Conservation (phyloP, 2,329 filamentous ascomycete species). For the Epichloe gansuensis region DNA sequence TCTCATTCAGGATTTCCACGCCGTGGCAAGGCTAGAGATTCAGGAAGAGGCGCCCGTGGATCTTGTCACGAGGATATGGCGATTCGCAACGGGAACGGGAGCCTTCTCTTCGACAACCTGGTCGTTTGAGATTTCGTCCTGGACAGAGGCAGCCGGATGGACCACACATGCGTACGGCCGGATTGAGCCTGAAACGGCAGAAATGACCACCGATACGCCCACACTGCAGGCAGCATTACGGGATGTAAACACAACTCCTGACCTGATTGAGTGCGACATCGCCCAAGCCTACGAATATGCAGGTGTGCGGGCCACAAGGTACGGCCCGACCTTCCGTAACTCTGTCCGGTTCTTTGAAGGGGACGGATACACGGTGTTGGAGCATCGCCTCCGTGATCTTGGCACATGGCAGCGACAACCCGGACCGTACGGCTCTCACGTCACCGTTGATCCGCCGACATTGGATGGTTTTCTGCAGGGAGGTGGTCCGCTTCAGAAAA, state of each 20-base stretch:
- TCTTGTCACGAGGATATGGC: constrained; percentile 14
- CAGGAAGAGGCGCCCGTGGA: constrained; percentile 16
- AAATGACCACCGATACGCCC: constrained; percentile 10
- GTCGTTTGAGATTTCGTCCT: constrained; percentile 13
- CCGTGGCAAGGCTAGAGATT: constrained; percentile 14
- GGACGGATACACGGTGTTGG: constrained; percentile 11
- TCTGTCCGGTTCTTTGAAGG: constrained; percentile 12
- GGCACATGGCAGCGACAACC: neutral
- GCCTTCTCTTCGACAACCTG: constrained; percentile 11
- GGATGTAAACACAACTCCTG: constrained; percentile 1
- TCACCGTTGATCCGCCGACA: constrained; percentile 16
- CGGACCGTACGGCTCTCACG: constrained; percentile 11
- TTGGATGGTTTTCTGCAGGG: constrained; percentile 17
- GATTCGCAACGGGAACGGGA: constrained; percentile 8
- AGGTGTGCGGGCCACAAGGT: constrained; percentile 10
- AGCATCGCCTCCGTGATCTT: constrained; percentile 12
- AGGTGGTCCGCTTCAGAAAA: constrained; percentile 11
- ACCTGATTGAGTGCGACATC: constrained; percentile 5
- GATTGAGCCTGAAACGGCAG: constrained; percentile 10
- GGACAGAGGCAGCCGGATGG: constrained; percentile 13
- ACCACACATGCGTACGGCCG: constrained; percentile 13
- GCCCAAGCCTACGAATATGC: constrained; percentile 1
- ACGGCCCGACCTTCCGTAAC: constrained; percentile 16
- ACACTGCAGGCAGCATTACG: constrained; percentile 7
- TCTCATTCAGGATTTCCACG: constrained; percentile 11